phyloP scores from a whole-genome alignment of 768 basidiomycete genomes.

The Lactifluus piperatus region DNA sequence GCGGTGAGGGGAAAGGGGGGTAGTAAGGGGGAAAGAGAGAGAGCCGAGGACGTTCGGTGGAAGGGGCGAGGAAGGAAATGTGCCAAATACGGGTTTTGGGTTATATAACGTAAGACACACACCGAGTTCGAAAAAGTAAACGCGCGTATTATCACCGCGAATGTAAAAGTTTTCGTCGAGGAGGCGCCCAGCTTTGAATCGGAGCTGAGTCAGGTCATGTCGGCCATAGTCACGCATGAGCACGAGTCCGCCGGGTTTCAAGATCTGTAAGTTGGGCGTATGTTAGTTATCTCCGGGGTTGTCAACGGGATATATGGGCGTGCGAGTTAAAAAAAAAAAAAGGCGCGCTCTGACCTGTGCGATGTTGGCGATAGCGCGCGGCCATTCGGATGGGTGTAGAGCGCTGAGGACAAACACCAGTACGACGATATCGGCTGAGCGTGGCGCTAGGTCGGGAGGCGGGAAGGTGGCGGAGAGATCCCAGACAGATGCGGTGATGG shows the following conservation, averaged over 20 bases:
- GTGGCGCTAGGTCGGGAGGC: slow-evolving; percentile 54
- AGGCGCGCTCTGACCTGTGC: slow-evolving; percentile 43
- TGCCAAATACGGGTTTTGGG: too few relatives aligned
- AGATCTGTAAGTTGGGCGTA: slow-evolving; percentile 42
- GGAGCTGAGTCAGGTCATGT: slow-evolving; percentile 87
- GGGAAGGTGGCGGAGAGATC: slow-evolving; percentile 67
- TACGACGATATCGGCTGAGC: slow-evolving; percentile 80
- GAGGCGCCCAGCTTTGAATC: slow-evolving; percentile 82
- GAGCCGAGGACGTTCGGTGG: too few relatives aligned
- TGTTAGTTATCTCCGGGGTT: neutral
- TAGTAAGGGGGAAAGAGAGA: too few relatives aligned
- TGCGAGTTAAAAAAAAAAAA: neutral
- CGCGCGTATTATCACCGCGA: slow-evolving; percentile 92
- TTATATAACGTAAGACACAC: neutral
- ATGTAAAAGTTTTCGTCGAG: slow-evolving; percentile 94
- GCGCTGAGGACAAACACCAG: slow-evolving; percentile 93
- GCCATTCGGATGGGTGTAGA: slow-evolving; percentile 90
- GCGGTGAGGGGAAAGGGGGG: too few relatives aligned
- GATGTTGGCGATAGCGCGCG: slow-evolving; percentile 69
- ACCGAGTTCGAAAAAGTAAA: slow-evolving; percentile 95
- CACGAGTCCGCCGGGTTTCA: slow-evolving; percentile 82
- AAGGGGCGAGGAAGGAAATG: neutral
- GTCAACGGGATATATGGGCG: too few relatives aligned
- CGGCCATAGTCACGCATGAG: slow-evolving; percentile 93
- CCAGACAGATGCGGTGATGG: slow-evolving; percentile 80